Base-by-base conservation (phyloP, 2,329 filamentous ascomycete species). In the Incumbomyces delicatus region DNA sequence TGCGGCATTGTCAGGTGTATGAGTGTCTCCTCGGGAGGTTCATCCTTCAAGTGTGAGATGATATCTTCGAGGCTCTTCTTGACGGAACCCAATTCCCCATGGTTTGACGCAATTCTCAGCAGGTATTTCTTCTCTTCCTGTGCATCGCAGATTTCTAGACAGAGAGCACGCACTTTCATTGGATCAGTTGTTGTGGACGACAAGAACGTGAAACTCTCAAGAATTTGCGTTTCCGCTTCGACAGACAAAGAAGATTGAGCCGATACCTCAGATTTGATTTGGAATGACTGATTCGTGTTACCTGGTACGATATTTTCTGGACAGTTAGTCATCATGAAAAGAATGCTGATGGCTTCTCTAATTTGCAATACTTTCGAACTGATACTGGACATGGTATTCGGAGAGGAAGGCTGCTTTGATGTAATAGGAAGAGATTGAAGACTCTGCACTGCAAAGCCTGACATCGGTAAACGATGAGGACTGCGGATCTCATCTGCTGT, bases 51-150 rank as follows among this genome's bases (percentile, higher is more conserved):
- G 16, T 11, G 22, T 18, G 13, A 27, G 40, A 42, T 27, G 27
- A 42, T 42, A 10, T 33, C 11, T 16, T 42, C 40, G 3, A 42
- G 40, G 14, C 40, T 27, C 4, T 32, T 20, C 29, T 42, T 32
- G 6, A 33, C 3, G 7, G 40, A 4, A 11, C 16, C 30, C 30
- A 42, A 20, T 3, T 42, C 40, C 7, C 40, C 40, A 32, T 42
- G 40, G 17, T 42, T 42, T 18, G 40, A 27, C 3, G 40, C 40
- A 27, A 42, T 42, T 32, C 20, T 42, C 40, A 42, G 17, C 3
- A 7, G 10, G n/a, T 6, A 34, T 17, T 34, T 7, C 17, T 14
- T 6, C 2, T 13, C 12, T 34, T 29, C n/a, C n/a, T 13, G 6
- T 32, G 18, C 40, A 6, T 13, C n/a, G 14, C 12, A 7, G 5